A percentile compares a stretch with the other conserved stretches of the same genome.
Evolutionary conservation across 148 eudicot species (phyloP).

Genomic region (Hydrangea macrophylla): DNA sequence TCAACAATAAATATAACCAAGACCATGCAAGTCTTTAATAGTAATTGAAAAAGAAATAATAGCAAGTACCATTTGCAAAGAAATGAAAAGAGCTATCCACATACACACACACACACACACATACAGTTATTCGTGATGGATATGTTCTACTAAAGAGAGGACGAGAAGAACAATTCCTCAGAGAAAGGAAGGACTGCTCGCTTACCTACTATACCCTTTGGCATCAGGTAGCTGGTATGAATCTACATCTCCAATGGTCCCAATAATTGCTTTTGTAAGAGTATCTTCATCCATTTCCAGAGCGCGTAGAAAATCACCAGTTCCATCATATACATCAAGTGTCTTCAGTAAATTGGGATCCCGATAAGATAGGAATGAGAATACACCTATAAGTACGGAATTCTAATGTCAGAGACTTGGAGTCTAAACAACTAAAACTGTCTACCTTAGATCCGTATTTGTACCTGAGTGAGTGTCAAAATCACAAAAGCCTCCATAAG

Average conservation of each 20-base stretch:
- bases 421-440: background rate
- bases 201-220: slow-evolving; percentile 96
- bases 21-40: too few relatives aligned
- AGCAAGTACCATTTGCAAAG: too few relatives aligned
- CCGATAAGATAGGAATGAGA: slow-evolving; percentile 87
- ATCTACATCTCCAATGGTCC: slow-evolving; percentile 96
- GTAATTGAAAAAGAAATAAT: too few relatives aligned
- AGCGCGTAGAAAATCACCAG: slow-evolving; percentile 69
- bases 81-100: background rate
- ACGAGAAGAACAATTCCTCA: background rate
- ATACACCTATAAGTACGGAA: slow-evolving; percentile 64
- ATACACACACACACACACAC: background rate
- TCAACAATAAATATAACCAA: too few relatives aligned
- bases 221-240: slow-evolving; percentile 97
- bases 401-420: slow-evolving; percentile 14
- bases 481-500: slow-evolving; percentile 97
- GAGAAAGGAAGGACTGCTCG: slow-evolving; percentile 7
- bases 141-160: background rate
- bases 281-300: slow-evolving; percentile 89
- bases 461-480: slow-evolving; percentile 96
- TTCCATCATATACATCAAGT: slow-evolving; percentile 87
- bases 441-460: background rate
- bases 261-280: slow-evolving; percentile 97
- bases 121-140: too few relatives aligned
- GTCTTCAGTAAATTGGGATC: slow-evolving; percentile 97